Base-by-base conservation (phyloP, 2,329 filamentous ascomycete species). In the Lasiodiplodia gonubiensis region DNA sequence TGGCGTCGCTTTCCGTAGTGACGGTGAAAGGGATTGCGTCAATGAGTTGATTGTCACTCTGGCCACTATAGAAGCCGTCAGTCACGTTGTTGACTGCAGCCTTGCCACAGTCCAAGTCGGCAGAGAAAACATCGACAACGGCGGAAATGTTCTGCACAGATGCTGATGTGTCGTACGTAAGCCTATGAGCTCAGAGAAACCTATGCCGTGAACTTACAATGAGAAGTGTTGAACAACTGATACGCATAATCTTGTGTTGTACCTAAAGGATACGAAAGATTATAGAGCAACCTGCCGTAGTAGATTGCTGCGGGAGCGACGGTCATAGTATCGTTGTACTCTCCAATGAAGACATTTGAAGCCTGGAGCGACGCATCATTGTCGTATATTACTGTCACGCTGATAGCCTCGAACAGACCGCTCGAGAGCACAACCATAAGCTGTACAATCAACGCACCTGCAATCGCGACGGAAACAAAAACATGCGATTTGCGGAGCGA, bases 351-450 rank as follows among this genome's bases (percentile, higher is more conserved):
- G n/a, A n/a, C n/a, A n/a, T n/a, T n/a, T n/a, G n/a, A n/a, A n/a
- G n/a, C n/a, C n/a, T n/a, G n/a, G n/a, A n/a, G n/a, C n/a, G n/a
- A n/a, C n/a, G n/a, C n/a, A n/a, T n/a, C n/a, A n/a, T n/a, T n/a
- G n/a, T n/a, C n/a, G n/a, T n/a, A n/a, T n/a, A n/a, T n/a, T n/a
- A n/a, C 21, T 4, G 35, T 48, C 8, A 35, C 27, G 16, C 6
- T 30, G 3, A 49, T n/a, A 12, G 57, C 37, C 2, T 30, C 27
- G 21, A 61, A 61, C 10, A 61, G 23, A 10, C 57, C 57, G 39
- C 57, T 61, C 16, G 37, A 61, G 18, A 61, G 4, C 1, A 61
- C 57, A 18, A 35, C 25, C 21, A 60, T 60, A 16, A 60, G 39
- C n/a, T 60, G 35, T 2, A 46, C 25, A 8, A 25, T 27, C 11